Conservation (phyloP, 164 flowering plant species). For the Umbilicus rupestris region DNA sequence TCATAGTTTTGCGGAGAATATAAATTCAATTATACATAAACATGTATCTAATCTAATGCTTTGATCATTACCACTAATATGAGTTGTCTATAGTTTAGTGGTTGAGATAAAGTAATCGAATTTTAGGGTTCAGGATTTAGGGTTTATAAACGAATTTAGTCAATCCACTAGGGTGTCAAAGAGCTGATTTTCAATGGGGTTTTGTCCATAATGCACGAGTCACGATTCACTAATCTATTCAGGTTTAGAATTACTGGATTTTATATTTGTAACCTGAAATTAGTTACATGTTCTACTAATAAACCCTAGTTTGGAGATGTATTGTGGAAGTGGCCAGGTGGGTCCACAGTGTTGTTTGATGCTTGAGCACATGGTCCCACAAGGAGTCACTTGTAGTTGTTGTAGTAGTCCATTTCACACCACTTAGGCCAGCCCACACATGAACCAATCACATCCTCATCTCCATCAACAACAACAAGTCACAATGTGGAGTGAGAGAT, state of each 20-base stretch:
- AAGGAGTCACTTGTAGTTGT: neutral
- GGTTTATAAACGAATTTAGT: too few relatives aligned
- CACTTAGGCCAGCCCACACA: neutral
- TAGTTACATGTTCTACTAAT: neutral
- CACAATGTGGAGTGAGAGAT: neutral
- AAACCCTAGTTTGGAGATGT: neutral
- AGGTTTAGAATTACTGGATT: neutral
- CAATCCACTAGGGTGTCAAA: too few relatives aligned
- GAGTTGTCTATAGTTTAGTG: neutral
- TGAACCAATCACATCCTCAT: conserved; percentile 4
- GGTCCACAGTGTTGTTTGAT: neutral
- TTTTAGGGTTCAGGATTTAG: neutral
- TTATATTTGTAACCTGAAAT: neutral
- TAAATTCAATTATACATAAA: neutral
- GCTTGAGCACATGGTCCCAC: neutral
- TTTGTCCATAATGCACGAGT: too few relatives aligned
- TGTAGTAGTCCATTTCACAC: neutral
- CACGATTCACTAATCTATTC: too few relatives aligned
- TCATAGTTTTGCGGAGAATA: conserved; percentile 36
- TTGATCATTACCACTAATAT: neutral
- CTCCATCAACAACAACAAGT: neutral
- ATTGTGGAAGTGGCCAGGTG: neutral
- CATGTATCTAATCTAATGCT: neutral
- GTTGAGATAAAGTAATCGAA: neutral
- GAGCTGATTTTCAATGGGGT: too few relatives aligned